Base-by-base conservation (phyloP, 148 eudicot genomes). In the Spergularia bocconei region DNA sequence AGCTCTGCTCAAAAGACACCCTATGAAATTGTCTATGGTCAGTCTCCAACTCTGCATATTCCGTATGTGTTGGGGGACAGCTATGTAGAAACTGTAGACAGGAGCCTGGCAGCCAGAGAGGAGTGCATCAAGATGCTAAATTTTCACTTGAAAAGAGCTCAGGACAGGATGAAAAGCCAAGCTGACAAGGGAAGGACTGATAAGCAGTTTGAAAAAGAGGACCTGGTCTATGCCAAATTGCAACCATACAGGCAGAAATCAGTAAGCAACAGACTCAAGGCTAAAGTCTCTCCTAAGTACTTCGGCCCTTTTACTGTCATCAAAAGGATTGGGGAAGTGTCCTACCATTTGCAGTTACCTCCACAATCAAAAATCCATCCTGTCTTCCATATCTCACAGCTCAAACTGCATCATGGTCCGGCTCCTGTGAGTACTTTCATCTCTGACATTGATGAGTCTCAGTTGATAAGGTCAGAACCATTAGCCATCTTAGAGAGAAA, bases 1-100 rank as follows among this genome's bases (percentile, higher is more conserved):
- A 13, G 19, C 2, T 2, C 67, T 44, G 6, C 15, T 0, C 11
- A 9, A 1, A 67, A 17, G 19, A 39, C 57, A 2, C 79, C 73
- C 2, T 76, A 55, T 23, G 41, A 76, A 5, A 66, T 33, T 4
- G 19, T 76, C 1, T 68, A 76, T 68, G 73, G 73, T 3, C 55
- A 20, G 19, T 33, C 55, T 6, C 70, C 62, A 0, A 61, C 60
- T 4, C 8, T 4, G 4, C 47, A 15, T n/a, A 15, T 52, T 2
- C 56, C 39, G 0, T 61, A 52, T 53, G 11, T 63, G 4, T 8
- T 19, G 2, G 23, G 61, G 1, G 21, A 29, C 3, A 21, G 29
- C 0, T 0, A 3, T 4, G 56, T 48, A 0, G 47, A 23, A 11
- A 48, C 15, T 7, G 50, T 63, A 11, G 77, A 75, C 7, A 33